Evolutionary conservation across 371 early-diverging fungal genomes (phyloP).

Genomic region (Choanephora cucurbitarum): DNA sequence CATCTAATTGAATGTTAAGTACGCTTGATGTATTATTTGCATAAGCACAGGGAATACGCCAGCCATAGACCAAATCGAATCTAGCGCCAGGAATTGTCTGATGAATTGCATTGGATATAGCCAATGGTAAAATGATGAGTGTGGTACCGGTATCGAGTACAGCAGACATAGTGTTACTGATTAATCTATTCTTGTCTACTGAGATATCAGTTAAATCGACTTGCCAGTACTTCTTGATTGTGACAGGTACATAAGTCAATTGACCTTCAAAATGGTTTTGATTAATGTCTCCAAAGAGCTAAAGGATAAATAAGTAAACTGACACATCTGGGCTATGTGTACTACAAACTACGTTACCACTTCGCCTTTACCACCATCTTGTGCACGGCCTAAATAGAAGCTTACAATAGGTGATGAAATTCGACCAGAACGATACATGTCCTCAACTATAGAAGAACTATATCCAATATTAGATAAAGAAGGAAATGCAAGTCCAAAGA

Average conservation of each 20-base stretch:
- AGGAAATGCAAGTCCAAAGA: constrained; percentile 58
- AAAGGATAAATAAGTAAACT: background rate
- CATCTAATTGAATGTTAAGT: constrained; percentile 27
- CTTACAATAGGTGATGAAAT: constrained; percentile 37
- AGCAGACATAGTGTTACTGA: constrained; percentile 24
- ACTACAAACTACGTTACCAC: constrained; percentile 24
- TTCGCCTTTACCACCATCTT: constrained; percentile 42
- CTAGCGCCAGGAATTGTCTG: constrained; percentile 45
- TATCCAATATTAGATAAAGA: constrained; percentile 37
- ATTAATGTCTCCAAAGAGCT: constrained; percentile 45
- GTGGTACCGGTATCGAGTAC: constrained; percentile 57
- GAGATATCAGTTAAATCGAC: constrained; percentile 42
- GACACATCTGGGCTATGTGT: background rate
- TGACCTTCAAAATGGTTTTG: constrained; percentile 44
- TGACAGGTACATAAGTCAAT: constrained; percentile 42
- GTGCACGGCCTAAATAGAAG: constrained; percentile 34
- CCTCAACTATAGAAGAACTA: constrained; percentile 27
- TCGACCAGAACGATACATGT: constrained; percentile 22
- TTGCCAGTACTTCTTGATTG: constrained; percentile 54
- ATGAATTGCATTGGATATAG: constrained; percentile 44
- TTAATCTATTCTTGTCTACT: constrained; percentile 29
- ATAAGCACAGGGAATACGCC: constrained; percentile 49
- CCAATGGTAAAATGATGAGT: constrained; percentile 35
- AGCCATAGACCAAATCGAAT: constrained; percentile 39
- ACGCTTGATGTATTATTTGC: constrained; percentile 7